A percentile compares a stretch with the other conserved stretches of the same genome.
phyloP scores from a whole-genome alignment of 1,284 basidiomycete genomes.

The Somion occarium region DNA sequence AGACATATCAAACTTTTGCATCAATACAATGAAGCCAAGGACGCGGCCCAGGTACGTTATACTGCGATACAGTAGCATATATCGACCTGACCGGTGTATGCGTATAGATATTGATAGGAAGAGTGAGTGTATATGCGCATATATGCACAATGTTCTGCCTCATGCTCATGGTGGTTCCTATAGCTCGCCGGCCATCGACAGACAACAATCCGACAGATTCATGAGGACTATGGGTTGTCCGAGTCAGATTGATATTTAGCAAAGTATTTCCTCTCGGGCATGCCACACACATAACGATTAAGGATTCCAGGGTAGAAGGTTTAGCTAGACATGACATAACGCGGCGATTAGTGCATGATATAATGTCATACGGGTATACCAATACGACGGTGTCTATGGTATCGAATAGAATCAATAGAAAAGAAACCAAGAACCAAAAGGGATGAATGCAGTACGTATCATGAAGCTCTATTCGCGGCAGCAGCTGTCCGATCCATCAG shows the following conservation, averaged over 20 bases:
- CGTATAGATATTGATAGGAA: slow-evolving; percentile 52
- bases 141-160: background rate
- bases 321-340: background rate
- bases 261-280: no score
- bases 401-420: background rate
- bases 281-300: no score
- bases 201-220: slow-evolving; percentile 66
- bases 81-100: background rate
- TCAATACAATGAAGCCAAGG: slow-evolving; percentile 76
- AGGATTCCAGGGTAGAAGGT: no score
- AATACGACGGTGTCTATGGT: slow-evolving; percentile 1
- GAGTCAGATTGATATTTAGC: slow-evolving; percentile 32
- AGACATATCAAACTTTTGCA: slow-evolving; percentile 70
- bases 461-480: slow-evolving; percentile 15
- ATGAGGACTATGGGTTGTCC: slow-evolving; percentile 59
- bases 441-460: background rate
- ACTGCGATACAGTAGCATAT: background rate
- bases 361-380: slow-evolving; percentile 9
- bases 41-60: slow-evolving; percentile 42
- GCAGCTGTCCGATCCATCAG: slow-evolving; percentile 55
- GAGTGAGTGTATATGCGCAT: slow-evolving; percentile 29
- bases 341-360: slow-evolving; percentile 8
- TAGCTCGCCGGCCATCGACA: slow-evolving; percentile 63
- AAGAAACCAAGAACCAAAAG: background rate
- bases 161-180: slow-evolving; percentile 9